Evolutionary conservation across 2,329 filamentous ascomycete genomes (phyloP), one percentile per base, ranked within the genome.

Genomic region (Fusarium albidum): DNA sequence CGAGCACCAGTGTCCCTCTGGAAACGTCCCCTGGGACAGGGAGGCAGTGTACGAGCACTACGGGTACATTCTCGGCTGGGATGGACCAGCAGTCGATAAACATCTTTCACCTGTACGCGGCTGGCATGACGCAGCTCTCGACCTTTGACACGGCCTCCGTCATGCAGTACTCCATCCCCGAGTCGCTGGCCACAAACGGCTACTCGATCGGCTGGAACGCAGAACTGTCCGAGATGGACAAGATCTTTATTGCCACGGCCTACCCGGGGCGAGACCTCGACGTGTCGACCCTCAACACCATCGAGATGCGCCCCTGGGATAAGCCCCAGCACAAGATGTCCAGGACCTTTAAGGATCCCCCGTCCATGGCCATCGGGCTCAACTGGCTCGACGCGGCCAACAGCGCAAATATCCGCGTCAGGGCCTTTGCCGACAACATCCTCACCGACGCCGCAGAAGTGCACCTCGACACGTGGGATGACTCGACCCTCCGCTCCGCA

Each of bases 131-230:
- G 15, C 35, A 60, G 11, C 44, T 38, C 26, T 52, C 56, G 4
- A 33, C 18, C 13, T 65, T 64, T 39, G 65, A 68, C 43, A 17
- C 25, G 2, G 29, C 33, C 3, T 62, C 57, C n/a, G 59, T 67
- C 57, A 68, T 68, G 65, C 6, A 57, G 14, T 68, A 68, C 56
- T 27, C 38, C 26, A 49, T 65, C 41, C 55, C 57, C 1, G 46
- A 51, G 8, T 29, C 46, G 7, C 51, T 53, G 49, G 63, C 64
- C 4, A 45, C 27, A 6, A 44, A 64, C 17, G 55, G 56, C 4
- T 43, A 34, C 15, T 40, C 41, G 0, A 49, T 49, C 17, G 31
- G n/a, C n/a, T 45, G 38, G 29, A 66, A 64, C 52, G 50, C 37
- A 2, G 10, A 29, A 5, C 57, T 68, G 9, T 66, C 61, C 10